Base-by-base conservation (phyloP, 2,329 filamentous ascomycete species). In the Hypoxylon sp. region DNA sequence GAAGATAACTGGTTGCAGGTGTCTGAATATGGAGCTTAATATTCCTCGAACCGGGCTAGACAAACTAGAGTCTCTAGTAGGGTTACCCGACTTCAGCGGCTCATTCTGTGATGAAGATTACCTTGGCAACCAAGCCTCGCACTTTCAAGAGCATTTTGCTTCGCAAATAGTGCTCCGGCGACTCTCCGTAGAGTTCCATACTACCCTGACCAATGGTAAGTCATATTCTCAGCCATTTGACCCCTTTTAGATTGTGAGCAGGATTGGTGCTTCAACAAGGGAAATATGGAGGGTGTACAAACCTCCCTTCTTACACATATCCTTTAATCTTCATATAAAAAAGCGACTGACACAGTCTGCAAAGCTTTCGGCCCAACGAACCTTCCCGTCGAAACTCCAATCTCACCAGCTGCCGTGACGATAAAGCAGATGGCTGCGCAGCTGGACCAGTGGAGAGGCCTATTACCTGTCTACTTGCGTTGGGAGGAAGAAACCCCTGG, bases 101-200 rank as follows among this genome's bases (percentile, higher is more conserved):
- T 79, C 81, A 1, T 82, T 83, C 28, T 82, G 79, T n/a, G 80
- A 83, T 36, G 81, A 82, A 14, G 83, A 86, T 68, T 80, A 83
- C 63, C 72, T 81, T 11, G 80, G 78, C 19, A 84, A 86, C 66
- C 83, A 87, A 67, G 76, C 80, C 9, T 84, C 85, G 1, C 83
- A 87, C 65, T 87, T 86, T 62, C 83, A 87, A 67, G 84, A 87
- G 64, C 83, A 90, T 70, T 89, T 88, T 74, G 82, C 86, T 2
- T 88, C 87, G 0, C 87, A 89, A 72, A 85, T 90, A 49, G 84
- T 86, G 10, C 79, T 90, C 17, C 81, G 85, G 19, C 80, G 84
- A 23, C 77, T 90, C 2, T 84, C 85, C 38, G 80, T 83, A 0
- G 81, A 84, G 21, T 84, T 89, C 17, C 84, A 90, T 73, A 79